Conservation (phyloP, 179 eudicot species). For the Nepenthes alata region DNA sequence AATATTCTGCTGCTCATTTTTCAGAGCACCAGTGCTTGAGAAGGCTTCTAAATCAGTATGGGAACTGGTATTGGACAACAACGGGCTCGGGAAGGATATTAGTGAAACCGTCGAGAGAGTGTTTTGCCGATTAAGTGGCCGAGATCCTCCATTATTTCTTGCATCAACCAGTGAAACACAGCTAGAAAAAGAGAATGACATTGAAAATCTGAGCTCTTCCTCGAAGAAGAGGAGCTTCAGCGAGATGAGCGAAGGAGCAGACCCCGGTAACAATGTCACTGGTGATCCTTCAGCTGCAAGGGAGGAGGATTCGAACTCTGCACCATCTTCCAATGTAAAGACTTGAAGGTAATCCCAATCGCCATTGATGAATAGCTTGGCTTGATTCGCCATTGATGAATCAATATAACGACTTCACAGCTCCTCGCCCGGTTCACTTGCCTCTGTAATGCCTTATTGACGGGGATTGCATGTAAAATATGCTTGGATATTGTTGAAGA, state of each 20-base stretch:
- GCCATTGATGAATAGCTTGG: too few species aligned
- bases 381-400: too few species aligned
- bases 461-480: too few species aligned
- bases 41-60: constrained; percentile 92
- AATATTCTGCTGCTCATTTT: background rate
- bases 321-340: background rate
- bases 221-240: constrained; percentile 51
- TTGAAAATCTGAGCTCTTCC: constrained; percentile 27
- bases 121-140: constrained; percentile 80
- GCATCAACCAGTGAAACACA: constrained; percentile 25
- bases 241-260: constrained; percentile 35
- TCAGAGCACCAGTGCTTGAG: constrained; percentile 86
- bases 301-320: background rate
- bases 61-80: constrained; percentile 74
- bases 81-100: constrained; percentile 74
- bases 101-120: constrained; percentile 81
- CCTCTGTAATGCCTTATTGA: too few species aligned
- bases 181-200: constrained; percentile 23
- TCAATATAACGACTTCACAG: too few species aligned
- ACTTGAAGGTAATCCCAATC: background rate
- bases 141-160: constrained; percentile 64
- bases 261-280: constrained; percentile 2
- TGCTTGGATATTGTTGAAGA: too few species aligned
- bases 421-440: too few species aligned
- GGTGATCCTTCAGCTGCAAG: constrained; percentile 4